phyloP scores from a whole-genome alignment of 768 basidiomycete species.

The Lactarius quietus region DNA sequence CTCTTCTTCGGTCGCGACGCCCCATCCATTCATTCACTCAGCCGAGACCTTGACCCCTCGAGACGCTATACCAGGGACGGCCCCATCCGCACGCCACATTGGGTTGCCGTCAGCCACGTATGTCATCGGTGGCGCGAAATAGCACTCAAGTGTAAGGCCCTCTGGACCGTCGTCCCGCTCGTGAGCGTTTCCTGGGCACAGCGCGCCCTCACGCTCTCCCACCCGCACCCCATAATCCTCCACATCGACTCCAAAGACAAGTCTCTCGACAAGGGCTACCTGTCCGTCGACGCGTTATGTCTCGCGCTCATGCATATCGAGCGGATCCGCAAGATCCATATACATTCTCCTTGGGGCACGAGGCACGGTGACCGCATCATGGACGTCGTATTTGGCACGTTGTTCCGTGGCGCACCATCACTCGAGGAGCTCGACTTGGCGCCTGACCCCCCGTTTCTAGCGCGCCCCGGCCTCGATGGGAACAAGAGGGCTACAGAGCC shows the following conservation, averaged over 20 bases:
- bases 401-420: constrained; percentile 3
- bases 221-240: constrained; percentile 15
- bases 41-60: constrained; percentile 16
- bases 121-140: constrained; percentile 21
- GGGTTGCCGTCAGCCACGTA: constrained; percentile 24
- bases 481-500: background rate
- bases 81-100: constrained; percentile 23
- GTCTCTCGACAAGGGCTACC: constrained; percentile 20
- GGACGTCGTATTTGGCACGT: constrained; percentile 7
- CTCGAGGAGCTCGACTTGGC: constrained; percentile 22
- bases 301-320: constrained; percentile 1
- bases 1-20: constrained; percentile 14
- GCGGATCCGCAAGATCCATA: constrained; percentile 12
- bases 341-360: constrained; percentile 20
- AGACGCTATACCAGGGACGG: constrained; percentile 6
- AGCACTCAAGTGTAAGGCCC: constrained; percentile 16
- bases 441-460: constrained; percentile 5
- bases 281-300: constrained; percentile 14
- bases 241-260: constrained; percentile 14
- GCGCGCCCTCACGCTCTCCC: constrained; percentile 17
- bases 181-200: constrained; percentile 16
- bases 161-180: constrained; percentile 20
- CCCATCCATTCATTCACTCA: constrained; percentile 16
- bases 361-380: constrained; percentile 16
- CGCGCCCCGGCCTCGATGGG: background rate